Base-by-base conservation (phyloP, 108 stramenopile genomes). In the Cylindrotheca closterium region DNA sequence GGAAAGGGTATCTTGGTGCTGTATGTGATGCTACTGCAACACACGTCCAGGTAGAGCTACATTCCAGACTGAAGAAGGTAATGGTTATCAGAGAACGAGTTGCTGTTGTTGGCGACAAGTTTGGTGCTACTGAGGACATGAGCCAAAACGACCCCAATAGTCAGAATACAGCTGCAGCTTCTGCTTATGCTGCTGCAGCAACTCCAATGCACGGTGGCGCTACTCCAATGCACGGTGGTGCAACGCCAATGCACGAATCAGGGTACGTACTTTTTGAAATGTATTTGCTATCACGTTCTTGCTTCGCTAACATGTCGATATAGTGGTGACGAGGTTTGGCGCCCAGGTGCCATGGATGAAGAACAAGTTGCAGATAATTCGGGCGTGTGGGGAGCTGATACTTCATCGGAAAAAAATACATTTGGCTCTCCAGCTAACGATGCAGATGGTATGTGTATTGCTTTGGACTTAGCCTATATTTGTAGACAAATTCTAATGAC, bases 1-100 rank as follows among this genome's bases (percentile, higher is more conserved):
- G 94, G 94, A 95, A 95, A 78, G 94, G 94, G 25, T 95, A 92
- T 58, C 69, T 95, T 18, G 94, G 94, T 24, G 79, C 82, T 51
- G 94, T 95, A 23, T 68, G 80, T 22, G 89, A 95, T 75, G 85
- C 87, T 23, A 95, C 94, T 12, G 87, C 87, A 10, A 91, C 91
- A 19, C 91, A 93, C 56, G 94, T 93, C 1, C 89, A 91, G 60
- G 94, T 95, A 10, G 94, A 95, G 58, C 60, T 95, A 24, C 94
- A 95, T 58, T 88, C 89, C 19, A 74, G 94, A 30, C 69, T 92
- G 66, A 95, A 95, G 58, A 95, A 95, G 71, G 91, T 95, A 46
- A 88, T 89, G 87, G 94, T 95, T 22, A 78, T 89, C 18, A 79
- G 86, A 30, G 89, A 95, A 51, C 76, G 86, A 37, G 94, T 95